Evolutionary conservation across 306 rosid species (phyloP).

Genomic region (Vicia faba): DNA sequence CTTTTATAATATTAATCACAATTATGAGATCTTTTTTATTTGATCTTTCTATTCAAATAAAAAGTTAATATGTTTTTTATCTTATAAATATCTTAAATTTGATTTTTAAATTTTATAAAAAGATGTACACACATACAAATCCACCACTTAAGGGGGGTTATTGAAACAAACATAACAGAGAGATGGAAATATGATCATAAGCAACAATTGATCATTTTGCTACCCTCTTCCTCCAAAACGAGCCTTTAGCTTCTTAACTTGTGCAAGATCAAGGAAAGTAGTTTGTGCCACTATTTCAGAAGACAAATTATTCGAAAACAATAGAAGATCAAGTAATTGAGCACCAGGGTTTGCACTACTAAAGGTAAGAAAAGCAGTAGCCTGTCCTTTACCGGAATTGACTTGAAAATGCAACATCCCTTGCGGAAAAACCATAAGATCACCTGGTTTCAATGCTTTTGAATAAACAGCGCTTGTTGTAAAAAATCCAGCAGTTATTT

Average conservation of each 20-base stretch:
- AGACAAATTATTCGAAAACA: slow-evolving; percentile 55
- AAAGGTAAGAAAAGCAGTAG: slow-evolving; percentile 49
- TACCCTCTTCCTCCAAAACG: slow-evolving; percentile 61
- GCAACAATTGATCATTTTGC: background rate
- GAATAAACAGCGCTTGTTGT: slow-evolving; percentile 47
- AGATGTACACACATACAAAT: background rate
- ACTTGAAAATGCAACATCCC: slow-evolving; percentile 67
- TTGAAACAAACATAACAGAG: background rate
- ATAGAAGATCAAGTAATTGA: slow-evolving; percentile 57
- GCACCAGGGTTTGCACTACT: slow-evolving; percentile 68
- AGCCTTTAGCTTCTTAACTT: slow-evolving; percentile 63
- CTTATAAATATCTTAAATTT: too few species aligned
- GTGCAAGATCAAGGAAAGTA: slow-evolving; percentile 63
- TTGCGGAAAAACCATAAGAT: slow-evolving; percentile 60
- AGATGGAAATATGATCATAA: background rate
- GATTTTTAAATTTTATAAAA: too few species aligned
- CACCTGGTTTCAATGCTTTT: slow-evolving; percentile 54
- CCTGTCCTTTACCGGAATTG: slow-evolving; percentile 49
- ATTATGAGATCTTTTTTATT: background rate
- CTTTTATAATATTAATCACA: background rate
- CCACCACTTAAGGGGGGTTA: background rate
- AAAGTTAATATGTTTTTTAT: too few species aligned
- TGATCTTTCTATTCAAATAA: background rate
- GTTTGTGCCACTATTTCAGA: slow-evolving; percentile 44
- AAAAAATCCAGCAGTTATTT: slow-evolving; percentile 55